Conservation (phyloP, 148 eudicot genomes). For the Rhododendron simsii region DNA sequence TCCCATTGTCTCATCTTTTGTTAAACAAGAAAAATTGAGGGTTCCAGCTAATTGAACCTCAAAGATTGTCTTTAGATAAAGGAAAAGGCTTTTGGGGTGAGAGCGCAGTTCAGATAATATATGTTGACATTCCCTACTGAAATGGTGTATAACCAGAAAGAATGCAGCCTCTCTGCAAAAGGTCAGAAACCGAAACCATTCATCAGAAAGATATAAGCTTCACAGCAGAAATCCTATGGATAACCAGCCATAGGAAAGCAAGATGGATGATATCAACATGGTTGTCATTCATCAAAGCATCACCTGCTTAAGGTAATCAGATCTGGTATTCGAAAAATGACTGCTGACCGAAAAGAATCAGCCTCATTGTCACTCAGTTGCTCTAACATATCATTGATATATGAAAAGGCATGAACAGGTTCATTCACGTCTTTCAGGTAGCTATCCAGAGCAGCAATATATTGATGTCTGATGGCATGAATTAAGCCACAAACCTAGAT, state of each 20-base stretch:
- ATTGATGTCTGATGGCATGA: conserved; percentile 56
- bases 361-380: conserved; percentile 38
- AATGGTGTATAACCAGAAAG: conserved; percentile 57
- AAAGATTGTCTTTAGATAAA: conserved; percentile 78
- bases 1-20: conserved; percentile 29
- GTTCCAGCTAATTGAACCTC: conserved; percentile 80
- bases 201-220: conserved; percentile 6
- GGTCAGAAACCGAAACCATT: conserved; percentile 1
- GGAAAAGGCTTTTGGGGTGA: conserved; percentile 75
- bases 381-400: conserved; percentile 46
- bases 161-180: conserved; percentile 68
- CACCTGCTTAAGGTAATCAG: conserved; percentile 73
- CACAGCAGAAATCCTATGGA: not conserved
- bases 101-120: conserved; percentile 57
- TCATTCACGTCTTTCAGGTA: conserved; percentile 74
- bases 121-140: conserved; percentile 43
- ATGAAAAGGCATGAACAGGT: conserved; percentile 80
- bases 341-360: conserved; percentile 55
- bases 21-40: conserved; percentile 45
- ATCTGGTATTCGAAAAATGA: conserved; percentile 66
- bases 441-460: conserved; percentile 77
- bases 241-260: conserved; percentile 4
- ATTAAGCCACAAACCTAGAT: conserved; percentile 85
- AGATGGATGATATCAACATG: not conserved
- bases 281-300: conserved; percentile 11